Evolutionary conservation across 2,329 filamentous ascomycete species (phyloP).

Genomic region (Fusarium irregulare): DNA sequence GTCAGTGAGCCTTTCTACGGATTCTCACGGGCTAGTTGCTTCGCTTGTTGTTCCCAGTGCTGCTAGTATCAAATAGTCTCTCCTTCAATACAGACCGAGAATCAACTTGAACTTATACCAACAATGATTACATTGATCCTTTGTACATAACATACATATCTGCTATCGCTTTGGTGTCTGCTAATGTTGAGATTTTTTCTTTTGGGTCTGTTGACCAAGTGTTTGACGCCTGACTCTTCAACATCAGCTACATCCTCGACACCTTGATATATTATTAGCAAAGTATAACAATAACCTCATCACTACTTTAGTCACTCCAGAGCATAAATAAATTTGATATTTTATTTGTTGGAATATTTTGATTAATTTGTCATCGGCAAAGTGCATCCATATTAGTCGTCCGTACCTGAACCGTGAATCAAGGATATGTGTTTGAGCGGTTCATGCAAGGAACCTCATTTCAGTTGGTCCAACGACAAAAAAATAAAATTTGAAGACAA

Average conservation of each 20-base stretch:
- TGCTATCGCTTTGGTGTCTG: background rate
- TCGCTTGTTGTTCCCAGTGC: background rate
- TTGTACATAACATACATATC: background rate
- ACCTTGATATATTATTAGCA: background rate
- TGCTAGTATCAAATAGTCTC: background rate
- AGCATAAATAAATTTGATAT: no score
- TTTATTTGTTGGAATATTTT: background rate
- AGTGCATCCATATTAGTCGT: no score
- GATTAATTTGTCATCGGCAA: background rate
- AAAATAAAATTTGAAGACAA: no score
- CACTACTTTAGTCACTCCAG: fast-evolving
- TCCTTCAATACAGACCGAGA: background rate
- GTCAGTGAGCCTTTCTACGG: background rate
- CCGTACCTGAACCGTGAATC: no score
- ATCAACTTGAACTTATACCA: background rate
- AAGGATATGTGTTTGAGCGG: background rate
- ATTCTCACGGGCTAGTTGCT: background rate
- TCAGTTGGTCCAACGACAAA: background rate
- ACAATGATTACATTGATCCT: background rate
- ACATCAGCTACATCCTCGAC: background rate
- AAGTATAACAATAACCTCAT: no score
- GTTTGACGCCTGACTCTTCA: background rate
- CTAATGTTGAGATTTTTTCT: background rate
- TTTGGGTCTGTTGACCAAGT: background rate
- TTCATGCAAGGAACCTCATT: background rate